Base-by-base conservation (phyloP, 257 asterid genomes). In the Ophiorrhiza pumila region DNA sequence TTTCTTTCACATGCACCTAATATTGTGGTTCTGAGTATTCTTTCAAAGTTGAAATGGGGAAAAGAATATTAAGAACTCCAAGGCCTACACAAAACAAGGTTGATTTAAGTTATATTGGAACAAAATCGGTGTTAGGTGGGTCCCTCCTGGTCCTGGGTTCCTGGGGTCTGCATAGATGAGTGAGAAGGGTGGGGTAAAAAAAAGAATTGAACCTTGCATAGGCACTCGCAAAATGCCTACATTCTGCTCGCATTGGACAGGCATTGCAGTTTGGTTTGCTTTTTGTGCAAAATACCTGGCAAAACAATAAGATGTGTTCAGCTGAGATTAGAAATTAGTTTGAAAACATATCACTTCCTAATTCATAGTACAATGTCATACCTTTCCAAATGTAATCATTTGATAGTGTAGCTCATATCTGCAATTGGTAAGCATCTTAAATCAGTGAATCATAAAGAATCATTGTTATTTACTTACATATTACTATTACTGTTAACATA, bases 171-270 rank as follows among this genome's bases (percentile, higher is more conserved):
- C n/a, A n/a, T n/a, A n/a, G n/a, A n/a, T n/a, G n/a, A n/a, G n/a
- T n/a, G n/a, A n/a, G n/a, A n/a, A n/a, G n/a, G n/a, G n/a, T n/a
- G n/a, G n/a, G n/a, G n/a, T n/a, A 6, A 37, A 37, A 37, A 37
- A 37, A 45, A 62, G 4, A 62, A 41, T 39, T 73, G 71, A 43
- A 85, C 89, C 89, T 85, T 29, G 89, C 86, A 78, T 80, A 85
- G 53, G 89, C 89, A 68, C 89, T 85, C 12, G 89, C 89, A 66
- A 83, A 85, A 74, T 85, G 89, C 56, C 89, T 83, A 79, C 89
- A 85, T 77, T 85, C 89, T 83, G 86, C 89, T 77, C 89, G 76
- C 89, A 85, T 79, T 70, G 89, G 89, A 55, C 89, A 85, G 6
- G 89, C 80, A 67, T 85, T 85, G 81, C 89, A 85, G 78, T 85